Evolutionary conservation across 345 rosid species (phyloP), one percentile per base, ranked within the genome.

Genomic region (Excoecaria agallocha): DNA sequence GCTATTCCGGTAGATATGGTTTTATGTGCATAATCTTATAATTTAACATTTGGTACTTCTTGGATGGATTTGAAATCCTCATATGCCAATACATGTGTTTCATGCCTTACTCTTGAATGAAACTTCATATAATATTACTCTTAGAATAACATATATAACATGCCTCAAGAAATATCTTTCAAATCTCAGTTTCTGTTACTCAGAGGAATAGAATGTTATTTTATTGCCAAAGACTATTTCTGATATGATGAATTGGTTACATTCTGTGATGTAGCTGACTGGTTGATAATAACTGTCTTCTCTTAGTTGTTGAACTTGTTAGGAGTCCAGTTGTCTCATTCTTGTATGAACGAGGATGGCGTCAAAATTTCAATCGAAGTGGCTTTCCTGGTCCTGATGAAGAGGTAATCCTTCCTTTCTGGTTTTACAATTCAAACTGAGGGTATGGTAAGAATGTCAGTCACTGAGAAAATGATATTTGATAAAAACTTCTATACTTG

Each of bases 361-460:
- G 99, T 60, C 94, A 95, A 76, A 87, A 77, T 79, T 95, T 95
- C 74, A 80, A 69, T 74, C 83, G 17, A 38, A 86, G 96, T 55
- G 98, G 99, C 60, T 91, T 95, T 78, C 99, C 99, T 57, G 99
- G 99, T 74, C 88, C 88, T 58, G 98, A 92, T 71, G 94, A 92
- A 87, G 99, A 93, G 96, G 99, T 89, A 80, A 66, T 48, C 67
- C 24, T 65, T 73, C 20, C 54, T 59, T 58, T 69, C 76, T 68
- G 75, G 24, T 19, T 43, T 6, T 43, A 43, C 48, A 6, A 43
- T 1, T 8, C n/a, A 24, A 51, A 48, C 63, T 54, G 12, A 65
- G 24, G 22, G 37, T 41, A 64, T 46, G 13, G 25, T n/a, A 43
- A 43, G 48, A 43, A 43, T 43, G 10, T 43, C 48, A 43, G 48